Evolutionary conservation across 129 eudicot genomes (phyloP).

Genomic region (Flaveria linearis): DNA sequence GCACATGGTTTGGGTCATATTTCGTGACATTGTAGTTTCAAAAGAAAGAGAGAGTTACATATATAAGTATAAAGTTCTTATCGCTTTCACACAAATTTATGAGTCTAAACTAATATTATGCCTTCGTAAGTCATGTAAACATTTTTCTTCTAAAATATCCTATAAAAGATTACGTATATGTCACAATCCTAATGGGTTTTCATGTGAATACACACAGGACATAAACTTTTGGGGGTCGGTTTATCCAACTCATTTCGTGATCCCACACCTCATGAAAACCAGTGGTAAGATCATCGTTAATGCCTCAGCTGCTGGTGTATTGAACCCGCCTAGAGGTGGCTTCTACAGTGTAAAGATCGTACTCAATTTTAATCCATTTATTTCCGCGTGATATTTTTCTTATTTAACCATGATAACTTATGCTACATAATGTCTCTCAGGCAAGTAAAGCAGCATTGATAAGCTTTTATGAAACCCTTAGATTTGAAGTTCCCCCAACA

Average conservation of each 20-base stretch:
- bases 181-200: too few relatives aligned
- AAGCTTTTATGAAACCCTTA: slow-evolving; percentile 43
- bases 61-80: too few relatives aligned
- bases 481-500: slow-evolving; percentile 36
- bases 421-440: slow-evolving; percentile 14
- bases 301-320: slow-evolving; percentile 34
- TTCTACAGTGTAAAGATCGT: slow-evolving; percentile 36
- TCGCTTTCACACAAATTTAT: too few relatives aligned
- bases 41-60: too few relatives aligned
- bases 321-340: slow-evolving; percentile 34
- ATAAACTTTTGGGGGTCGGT: slow-evolving; percentile 53
- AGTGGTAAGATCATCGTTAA: slow-evolving; percentile 41
- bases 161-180: too few relatives aligned
- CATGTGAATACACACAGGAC: slow-evolving; percentile 20
- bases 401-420: not conserved
- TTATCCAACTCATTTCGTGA: slow-evolving; percentile 46
- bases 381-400: not conserved
- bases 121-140: too few relatives aligned
- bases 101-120: too few relatives aligned
- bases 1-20: too few relatives aligned
- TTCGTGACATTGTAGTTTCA: too few relatives aligned
- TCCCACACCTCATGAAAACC: slow-evolving; percentile 45
- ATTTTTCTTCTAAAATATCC: too few relatives aligned
- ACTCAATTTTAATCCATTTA: not conserved
- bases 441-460: slow-evolving; percentile 49